Conservation (phyloP, 2,329 filamentous ascomycete genomes). For the Aspergillus unguis region DNA sequence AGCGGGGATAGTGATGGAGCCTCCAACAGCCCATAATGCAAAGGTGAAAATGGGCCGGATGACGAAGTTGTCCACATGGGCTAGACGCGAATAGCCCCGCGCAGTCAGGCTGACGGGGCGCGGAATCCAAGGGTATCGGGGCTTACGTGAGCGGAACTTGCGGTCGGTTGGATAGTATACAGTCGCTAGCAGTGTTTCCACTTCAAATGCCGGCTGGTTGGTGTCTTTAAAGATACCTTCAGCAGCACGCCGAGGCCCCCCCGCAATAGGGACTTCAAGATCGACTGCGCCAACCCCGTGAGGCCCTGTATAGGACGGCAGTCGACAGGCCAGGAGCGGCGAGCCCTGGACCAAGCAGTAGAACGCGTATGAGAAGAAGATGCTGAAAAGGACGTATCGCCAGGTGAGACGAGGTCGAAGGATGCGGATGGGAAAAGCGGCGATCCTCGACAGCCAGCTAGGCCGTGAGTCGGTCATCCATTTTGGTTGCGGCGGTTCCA, state of each 20-base stretch:
- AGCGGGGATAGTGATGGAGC: constrained; percentile 1
- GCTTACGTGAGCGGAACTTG: background rate
- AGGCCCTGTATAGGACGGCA: constrained; percentile 2
- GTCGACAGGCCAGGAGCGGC: background rate
- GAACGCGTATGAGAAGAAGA: background rate
- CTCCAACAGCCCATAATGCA: constrained; percentile 1
- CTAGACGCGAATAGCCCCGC: background rate
- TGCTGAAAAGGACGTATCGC: background rate
- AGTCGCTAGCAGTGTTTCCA: background rate
- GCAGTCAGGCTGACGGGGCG: constrained; percentile 5
- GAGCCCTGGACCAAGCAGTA: background rate
- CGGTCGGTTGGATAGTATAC: constrained; percentile 5
- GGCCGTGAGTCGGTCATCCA: background rate
- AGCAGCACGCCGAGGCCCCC: background rate
- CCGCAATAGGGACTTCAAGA: background rate
- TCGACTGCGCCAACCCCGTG: constrained; percentile 2
- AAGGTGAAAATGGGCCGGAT: background rate
- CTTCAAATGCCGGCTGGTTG: constrained; percentile 1
- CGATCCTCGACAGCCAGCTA: background rate
- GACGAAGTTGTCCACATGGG: constrained; percentile 1
- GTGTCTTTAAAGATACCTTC: background rate
- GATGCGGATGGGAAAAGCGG: background rate
- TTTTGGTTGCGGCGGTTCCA: background rate
- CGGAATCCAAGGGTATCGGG: constrained; percentile 4
- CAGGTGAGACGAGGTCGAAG: background rate